Percentiles rank a stretch among this genome's conserved stretches.
These are phyloP conservation scores for Seiridium unicorne DNA, from an alignment of 2,329 filamentous ascomycete genomes.

Conservation along the genomic window DNA sequence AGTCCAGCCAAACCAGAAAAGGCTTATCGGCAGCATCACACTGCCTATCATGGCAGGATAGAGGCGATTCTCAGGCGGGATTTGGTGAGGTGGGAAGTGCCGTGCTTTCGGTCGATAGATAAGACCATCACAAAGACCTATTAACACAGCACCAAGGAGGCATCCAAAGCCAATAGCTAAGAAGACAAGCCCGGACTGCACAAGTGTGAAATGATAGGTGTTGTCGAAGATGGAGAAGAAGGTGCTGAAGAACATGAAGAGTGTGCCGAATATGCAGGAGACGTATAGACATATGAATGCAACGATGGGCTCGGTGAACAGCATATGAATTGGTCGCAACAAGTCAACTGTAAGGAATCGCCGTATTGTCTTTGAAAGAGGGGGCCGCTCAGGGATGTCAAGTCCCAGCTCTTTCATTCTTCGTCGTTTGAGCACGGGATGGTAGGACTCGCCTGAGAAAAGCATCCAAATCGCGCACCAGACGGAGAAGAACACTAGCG, in stretches of 20 bases:
- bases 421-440: slow-evolving; percentile 44
- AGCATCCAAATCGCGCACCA: slow-evolving; percentile 33
- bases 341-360: slow-evolving; percentile 41
- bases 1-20: slow-evolving; percentile 64
- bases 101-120: slow-evolving; percentile 38
- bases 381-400: slow-evolving; percentile 18
- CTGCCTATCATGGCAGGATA: slow-evolving; percentile 59
- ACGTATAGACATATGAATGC: slow-evolving; percentile 52
- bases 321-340: slow-evolving; percentile 54
- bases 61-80: slow-evolving; percentile 55
- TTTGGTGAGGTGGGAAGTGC: slow-evolving; percentile 29
- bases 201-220: slow-evolving; percentile 39
- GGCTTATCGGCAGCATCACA: slow-evolving; percentile 46
- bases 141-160: slow-evolving; percentile 38
- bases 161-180: slow-evolving; percentile 44
- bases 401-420: slow-evolving; percentile 34
- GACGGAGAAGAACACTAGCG: slow-evolving; percentile 43
- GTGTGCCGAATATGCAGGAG: slow-evolving; percentile 48
- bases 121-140: slow-evolving; percentile 37
- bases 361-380: slow-evolving; percentile 22
- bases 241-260: slow-evolving; percentile 52
- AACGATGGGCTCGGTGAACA: slow-evolving; percentile 63
- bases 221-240: slow-evolving; percentile 46
- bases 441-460: slow-evolving; percentile 54
- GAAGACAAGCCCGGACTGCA: slow-evolving; percentile 43